Evolutionary conservation across 2,329 filamentous ascomycete genomes (phyloP).

Genomic region (Macrophomina pseudophaseolina): DNA sequence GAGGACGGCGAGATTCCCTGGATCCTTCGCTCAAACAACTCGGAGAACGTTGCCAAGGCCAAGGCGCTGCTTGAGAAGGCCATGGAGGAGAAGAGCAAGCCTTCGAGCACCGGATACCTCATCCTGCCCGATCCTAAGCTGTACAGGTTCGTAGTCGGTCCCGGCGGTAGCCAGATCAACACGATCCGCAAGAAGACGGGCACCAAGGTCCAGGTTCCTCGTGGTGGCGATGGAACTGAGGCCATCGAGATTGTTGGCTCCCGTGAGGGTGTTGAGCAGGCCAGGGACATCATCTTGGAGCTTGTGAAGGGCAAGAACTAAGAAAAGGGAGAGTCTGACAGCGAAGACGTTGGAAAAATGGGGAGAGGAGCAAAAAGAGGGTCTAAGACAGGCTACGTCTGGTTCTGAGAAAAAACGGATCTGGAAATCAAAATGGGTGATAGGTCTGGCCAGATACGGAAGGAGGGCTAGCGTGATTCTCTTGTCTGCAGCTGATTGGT

Average conservation of each 20-base stretch:
- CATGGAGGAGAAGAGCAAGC: constrained; percentile 72
- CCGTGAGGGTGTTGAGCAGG: constrained; percentile 80
- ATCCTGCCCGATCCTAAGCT: constrained; percentile 87
- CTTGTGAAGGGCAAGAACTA: constrained; percentile 62
- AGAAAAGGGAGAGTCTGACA: neutral
- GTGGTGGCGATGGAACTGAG: constrained; percentile 74
- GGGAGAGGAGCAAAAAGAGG: neutral
- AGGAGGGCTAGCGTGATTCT: neutral
- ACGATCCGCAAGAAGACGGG: constrained; percentile 88
- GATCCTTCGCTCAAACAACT: constrained; percentile 75
- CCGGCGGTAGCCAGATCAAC: constrained; percentile 89
- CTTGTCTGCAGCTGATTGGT: constrained; percentile 18
- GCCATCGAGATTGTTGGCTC: constrained; percentile 89
- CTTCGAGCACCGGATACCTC: constrained; percentile 80
- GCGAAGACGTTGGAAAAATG: neutral
- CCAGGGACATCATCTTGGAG: constrained; percentile 85
- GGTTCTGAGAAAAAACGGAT: neutral
- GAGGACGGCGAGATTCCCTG: constrained; percentile 74
- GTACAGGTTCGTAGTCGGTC: constrained; percentile 89
- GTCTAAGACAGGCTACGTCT: neutral
- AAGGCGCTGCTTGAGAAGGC: constrained; percentile 75
- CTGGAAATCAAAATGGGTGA: neutral
- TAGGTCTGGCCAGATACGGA: neutral
- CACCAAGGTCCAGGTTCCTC: constrained; percentile 92
- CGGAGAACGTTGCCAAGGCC: constrained; percentile 82